Evolutionary conservation across 1,284 basidiomycete genomes (phyloP).

Genomic region (Cystobasidiaceae sp.): DNA sequence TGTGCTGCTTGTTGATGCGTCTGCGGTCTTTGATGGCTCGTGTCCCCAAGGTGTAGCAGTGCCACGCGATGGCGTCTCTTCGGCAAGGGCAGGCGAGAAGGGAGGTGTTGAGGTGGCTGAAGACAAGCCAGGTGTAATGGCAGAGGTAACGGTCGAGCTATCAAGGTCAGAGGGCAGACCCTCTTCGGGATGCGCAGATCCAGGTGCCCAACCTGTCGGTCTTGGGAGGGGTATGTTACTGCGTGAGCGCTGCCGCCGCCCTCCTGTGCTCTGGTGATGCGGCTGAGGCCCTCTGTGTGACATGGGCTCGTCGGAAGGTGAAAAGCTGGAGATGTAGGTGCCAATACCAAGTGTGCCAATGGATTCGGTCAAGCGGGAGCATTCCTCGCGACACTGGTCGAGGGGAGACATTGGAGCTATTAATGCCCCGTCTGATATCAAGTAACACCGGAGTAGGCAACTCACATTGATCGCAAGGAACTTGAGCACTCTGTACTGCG

Average conservation of each 20-base stretch:
- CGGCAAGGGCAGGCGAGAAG: too few relatives aligned
- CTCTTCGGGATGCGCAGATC: conserved; percentile 15
- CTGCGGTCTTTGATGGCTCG: neutral
- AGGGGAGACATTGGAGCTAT: neutral
- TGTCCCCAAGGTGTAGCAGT: neutral
- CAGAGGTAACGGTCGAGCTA: neutral
- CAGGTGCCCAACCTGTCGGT: neutral
- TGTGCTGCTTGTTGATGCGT: neutral
- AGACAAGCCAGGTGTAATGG: neutral
- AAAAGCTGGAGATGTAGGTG: conserved; percentile 64
- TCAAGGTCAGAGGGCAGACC: conserved; percentile 15
- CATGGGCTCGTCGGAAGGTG: conserved; percentile 11
- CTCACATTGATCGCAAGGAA: conserved; percentile 96
- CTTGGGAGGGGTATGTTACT: conserved; percentile 15
- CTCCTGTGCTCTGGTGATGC: neutral
- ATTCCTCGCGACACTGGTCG: conserved; percentile 64
- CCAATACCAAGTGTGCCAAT: conserved; percentile 87
- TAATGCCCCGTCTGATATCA: neutral
- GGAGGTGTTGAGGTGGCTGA: too few relatives aligned
- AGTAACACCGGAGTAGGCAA: too few relatives aligned
- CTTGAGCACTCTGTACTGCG: conserved; percentile 95
- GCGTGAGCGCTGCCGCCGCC: conserved; percentile 13
- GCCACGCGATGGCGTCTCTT: neutral
- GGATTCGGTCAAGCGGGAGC: conserved; percentile 64
- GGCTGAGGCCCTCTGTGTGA: neutral